phyloP scores from a whole-genome alignment of 768 basidiomycete species.

The Russula emetica region DNA sequence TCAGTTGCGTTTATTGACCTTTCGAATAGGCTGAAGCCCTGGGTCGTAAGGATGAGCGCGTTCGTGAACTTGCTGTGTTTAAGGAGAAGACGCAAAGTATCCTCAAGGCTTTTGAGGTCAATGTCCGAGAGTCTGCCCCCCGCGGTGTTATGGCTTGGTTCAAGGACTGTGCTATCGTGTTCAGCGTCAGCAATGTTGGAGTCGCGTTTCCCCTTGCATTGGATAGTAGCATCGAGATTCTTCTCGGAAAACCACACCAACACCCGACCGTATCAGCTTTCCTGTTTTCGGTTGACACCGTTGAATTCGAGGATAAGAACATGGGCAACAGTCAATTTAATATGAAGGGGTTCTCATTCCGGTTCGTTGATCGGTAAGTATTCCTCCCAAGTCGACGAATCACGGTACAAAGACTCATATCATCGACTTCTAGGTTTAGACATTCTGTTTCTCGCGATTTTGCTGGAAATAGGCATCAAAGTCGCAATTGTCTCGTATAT shows the following conservation, averaged over 20 bases:
- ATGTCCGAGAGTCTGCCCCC: conserved; percentile 41
- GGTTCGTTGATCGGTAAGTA: conserved; percentile 73
- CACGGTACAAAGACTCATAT: conserved; percentile 8
- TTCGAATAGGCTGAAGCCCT: conserved; percentile 63
- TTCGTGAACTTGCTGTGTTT: conserved; percentile 74
- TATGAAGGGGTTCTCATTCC: conserved; percentile 73
- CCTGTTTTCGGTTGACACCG: conserved; percentile 73
- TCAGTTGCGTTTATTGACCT: conserved; percentile 22
- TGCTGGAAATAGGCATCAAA: conserved; percentile 58
- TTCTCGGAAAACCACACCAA: conserved; percentile 38
- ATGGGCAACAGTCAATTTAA: conserved; percentile 75
- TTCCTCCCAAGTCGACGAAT: background rate
- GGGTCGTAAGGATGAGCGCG: conserved; percentile 67
- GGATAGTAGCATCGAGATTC: conserved; percentile 52
- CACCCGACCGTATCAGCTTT: conserved; percentile 67
- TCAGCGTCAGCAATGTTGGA: conserved; percentile 67
- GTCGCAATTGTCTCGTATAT: conserved; percentile 69
- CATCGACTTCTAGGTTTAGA: conserved; percentile 56
- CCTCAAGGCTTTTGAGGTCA: conserved; percentile 69
- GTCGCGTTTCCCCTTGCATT: conserved; percentile 82
- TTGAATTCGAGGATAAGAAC: conserved; percentile 66
- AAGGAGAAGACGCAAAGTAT: conserved; percentile 74
- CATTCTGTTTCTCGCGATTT: conserved; percentile 71
- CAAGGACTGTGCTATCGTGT: conserved; percentile 48
- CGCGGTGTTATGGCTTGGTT: conserved; percentile 47